These are phyloP conservation scores for Xylariaceae sp. DNA, from an alignment of 2,329 filamentous ascomycete species.

Conservation along the genomic window DNA sequence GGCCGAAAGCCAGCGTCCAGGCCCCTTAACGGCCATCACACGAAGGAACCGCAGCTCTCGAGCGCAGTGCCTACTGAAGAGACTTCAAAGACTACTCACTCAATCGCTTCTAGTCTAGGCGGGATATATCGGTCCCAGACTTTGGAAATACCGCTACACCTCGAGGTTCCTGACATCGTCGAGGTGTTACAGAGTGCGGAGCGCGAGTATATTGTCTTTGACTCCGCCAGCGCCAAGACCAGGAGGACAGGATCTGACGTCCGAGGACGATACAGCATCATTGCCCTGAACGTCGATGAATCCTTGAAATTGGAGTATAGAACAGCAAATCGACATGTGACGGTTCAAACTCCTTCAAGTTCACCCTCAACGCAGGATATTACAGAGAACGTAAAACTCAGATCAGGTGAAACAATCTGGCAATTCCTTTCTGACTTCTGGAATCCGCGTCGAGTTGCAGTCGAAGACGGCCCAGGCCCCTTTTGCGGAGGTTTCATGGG, in stretches of 20 bases:
- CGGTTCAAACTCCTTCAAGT: slow-evolving; percentile 22
- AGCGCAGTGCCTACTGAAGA: slow-evolving; percentile 1
- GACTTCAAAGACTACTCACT: slow-evolving; percentile 14
- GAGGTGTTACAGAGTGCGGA: slow-evolving; percentile 44
- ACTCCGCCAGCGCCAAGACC: slow-evolving; percentile 56
- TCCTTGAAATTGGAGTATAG: slow-evolving; percentile 58
- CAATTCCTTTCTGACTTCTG: slow-evolving; percentile 49
- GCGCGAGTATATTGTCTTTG: slow-evolving; percentile 54
- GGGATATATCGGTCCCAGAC: slow-evolving; percentile 39
- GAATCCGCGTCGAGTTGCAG: slow-evolving; percentile 25
- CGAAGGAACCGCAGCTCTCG: slow-evolving; percentile 2
- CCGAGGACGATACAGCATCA: slow-evolving; percentile 67
- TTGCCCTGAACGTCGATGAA: slow-evolving; percentile 62
- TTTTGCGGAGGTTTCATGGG: slow-evolving; percentile 86
- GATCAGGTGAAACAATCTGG: slow-evolving; percentile 42
- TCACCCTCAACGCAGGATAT: slow-evolving; percentile 16
- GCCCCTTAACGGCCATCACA: neutral
- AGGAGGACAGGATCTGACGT: slow-evolving; percentile 42
- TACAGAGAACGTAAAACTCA: slow-evolving; percentile 29
- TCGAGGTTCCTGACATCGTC: slow-evolving; percentile 54
- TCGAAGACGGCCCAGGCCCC: slow-evolving; percentile 39
- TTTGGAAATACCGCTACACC: slow-evolving; percentile 43
- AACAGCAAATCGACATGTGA: slow-evolving; percentile 44
- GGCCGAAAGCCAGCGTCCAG: slow-evolving; percentile 15
- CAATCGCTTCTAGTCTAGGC: slow-evolving; percentile 31